A percentile compares a stretch with the other conserved stretches of the same genome.
Conservation (phyloP, 75 land plant species). For the Picea sitchensis region DNA sequence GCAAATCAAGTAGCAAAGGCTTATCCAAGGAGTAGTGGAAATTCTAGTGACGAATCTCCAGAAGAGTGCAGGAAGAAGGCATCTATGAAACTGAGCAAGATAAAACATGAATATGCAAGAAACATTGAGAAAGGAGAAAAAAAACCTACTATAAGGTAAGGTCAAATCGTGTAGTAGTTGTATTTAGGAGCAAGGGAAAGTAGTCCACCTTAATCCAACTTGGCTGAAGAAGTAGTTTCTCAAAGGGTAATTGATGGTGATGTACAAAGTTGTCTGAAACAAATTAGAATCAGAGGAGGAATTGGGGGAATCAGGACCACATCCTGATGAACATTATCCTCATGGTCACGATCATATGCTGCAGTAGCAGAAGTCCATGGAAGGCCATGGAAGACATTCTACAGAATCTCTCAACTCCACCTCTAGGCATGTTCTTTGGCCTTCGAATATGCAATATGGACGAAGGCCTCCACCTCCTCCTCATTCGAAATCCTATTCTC, state of each 20-base stretch:
- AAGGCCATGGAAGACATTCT: too few species aligned
- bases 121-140: slow-evolving; percentile 19
- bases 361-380: too few species aligned
- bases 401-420: too few species aligned
- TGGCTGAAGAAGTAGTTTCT: not conserved
- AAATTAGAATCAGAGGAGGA: not conserved
- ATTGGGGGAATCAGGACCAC: too few species aligned
- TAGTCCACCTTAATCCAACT: slow-evolving; percentile 1
- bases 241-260: not conserved
- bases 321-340: too few species aligned
- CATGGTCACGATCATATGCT: too few species aligned
- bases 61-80: slow-evolving; percentile 6
- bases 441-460: too few species aligned
- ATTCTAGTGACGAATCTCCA: slow-evolving; percentile 4
- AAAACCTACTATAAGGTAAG: slow-evolving; percentile 20
- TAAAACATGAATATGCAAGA: slow-evolving; percentile 8
- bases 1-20: not conserved
- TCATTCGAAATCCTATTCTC: too few species aligned
- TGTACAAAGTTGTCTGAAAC: not conserved
- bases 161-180: not conserved
- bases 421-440: too few species aligned
- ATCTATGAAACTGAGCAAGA: slow-evolving; percentile 16
- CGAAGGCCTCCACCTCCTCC: too few species aligned
- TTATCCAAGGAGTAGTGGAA: not conserved
- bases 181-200: slow-evolving; percentile 10